Conservation (phyloP, 352 stramenopile genomes). For the Pythium sukuiense region DNA sequence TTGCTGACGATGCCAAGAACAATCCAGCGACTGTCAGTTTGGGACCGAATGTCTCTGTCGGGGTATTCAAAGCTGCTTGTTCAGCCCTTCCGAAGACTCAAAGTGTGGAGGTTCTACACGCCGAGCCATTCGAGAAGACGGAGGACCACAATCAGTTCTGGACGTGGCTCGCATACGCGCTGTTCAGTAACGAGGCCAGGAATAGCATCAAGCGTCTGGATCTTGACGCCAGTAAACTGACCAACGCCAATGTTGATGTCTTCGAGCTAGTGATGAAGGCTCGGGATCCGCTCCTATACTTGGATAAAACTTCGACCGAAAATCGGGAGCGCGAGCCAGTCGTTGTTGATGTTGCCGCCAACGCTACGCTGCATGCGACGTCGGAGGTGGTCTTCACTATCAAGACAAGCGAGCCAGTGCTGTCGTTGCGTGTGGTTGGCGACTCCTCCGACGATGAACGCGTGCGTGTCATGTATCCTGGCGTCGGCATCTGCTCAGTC, state of each 20-base stretch:
- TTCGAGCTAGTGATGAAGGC: not conserved
- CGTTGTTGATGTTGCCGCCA: not conserved
- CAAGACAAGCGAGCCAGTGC: not conserved
- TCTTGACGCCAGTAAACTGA: not conserved
- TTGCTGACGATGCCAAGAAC: no score
- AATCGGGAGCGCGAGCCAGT: not conserved
- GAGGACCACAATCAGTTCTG: not conserved
- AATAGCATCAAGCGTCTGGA: not conserved
- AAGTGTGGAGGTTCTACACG: not conserved
- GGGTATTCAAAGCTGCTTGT: not conserved
- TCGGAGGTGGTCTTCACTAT: not conserved
- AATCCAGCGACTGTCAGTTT: no score
- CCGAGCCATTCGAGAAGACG: no score
- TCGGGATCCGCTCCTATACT: not conserved
- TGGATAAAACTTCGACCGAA: not conserved
- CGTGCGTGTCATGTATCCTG: not conserved
- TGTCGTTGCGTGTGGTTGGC: not conserved
- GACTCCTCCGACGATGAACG: not conserved
- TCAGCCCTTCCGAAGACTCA: not conserved
- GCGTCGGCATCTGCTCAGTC: not conserved
- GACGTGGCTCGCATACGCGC: not conserved
- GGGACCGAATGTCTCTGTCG: not conserved
- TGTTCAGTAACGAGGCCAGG: not conserved
- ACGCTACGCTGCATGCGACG: not conserved
- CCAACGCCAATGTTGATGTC: not conserved